phyloP scores from a whole-genome alignment of 345 rosid species.

The Litchi chinensis region DNA sequence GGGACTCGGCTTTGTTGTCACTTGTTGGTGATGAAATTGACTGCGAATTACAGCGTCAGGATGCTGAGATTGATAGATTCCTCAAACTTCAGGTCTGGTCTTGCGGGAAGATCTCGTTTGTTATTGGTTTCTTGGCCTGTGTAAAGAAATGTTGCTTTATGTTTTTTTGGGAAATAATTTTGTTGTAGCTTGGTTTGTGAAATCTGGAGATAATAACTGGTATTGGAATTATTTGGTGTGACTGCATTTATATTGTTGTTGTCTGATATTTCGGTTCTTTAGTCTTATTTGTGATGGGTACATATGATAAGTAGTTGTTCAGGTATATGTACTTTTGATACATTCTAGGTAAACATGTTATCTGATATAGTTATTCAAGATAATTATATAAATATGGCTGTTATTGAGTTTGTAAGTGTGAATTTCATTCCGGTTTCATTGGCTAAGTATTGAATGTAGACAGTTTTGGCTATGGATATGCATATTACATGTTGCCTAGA shows the following conservation, averaged over 20 bases:
- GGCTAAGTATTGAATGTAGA: not conserved
- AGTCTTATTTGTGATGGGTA: not conserved
- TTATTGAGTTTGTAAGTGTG: not conserved
- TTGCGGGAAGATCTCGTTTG: slow-evolving; percentile 14
- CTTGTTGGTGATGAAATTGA: slow-evolving; percentile 68
- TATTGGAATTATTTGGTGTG: not conserved
- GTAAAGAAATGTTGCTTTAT: not conserved
- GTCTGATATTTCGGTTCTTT: not conserved
- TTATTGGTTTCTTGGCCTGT: not conserved
- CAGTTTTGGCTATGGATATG: not conserved
- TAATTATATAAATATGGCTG: not conserved
- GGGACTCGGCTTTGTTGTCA: slow-evolving; percentile 65
- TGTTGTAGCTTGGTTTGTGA: not conserved
- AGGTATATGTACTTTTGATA: not conserved
- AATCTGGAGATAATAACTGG: not conserved
- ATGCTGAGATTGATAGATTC: slow-evolving; percentile 69
- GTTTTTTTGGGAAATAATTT: not conserved
- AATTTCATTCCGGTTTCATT: not conserved
- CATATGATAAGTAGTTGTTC: not conserved
- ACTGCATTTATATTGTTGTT: not conserved
- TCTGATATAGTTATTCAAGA: not conserved
- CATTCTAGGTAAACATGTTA: not conserved
- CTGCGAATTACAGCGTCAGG: slow-evolving; percentile 61
- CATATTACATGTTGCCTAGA: not conserved
- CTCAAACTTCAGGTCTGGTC: slow-evolving; percentile 70